phyloP scores from a whole-genome alignment of 1,139 yeast species.

The Diutina pseudorugosa region DNA sequence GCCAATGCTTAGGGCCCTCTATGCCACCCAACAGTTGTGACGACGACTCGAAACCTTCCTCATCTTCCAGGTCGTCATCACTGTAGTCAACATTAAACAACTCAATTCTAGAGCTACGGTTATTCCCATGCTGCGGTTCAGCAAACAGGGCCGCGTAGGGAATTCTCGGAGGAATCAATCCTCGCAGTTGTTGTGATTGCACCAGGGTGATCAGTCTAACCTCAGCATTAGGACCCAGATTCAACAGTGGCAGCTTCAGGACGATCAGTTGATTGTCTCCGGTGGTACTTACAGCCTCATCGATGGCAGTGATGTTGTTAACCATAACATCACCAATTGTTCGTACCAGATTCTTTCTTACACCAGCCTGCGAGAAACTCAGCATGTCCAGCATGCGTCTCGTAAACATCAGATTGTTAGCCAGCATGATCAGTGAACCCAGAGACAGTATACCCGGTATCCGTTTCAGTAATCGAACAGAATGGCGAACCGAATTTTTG shows the following conservation, averaged over 20 bases:
- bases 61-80: slow-evolving; percentile 30
- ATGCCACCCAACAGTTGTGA: slow-evolving; percentile 16
- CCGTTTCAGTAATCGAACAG: slow-evolving; percentile 44
- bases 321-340: slow-evolving; percentile 62
- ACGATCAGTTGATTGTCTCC: slow-evolving; percentile 7
- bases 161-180: background rate
- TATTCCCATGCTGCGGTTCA: slow-evolving; percentile 11
- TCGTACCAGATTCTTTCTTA: slow-evolving; percentile 9
- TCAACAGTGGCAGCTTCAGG: slow-evolving; percentile 1
- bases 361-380: background rate
- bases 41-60: slow-evolving; percentile 14
- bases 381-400: slow-evolving; percentile 4
- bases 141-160: slow-evolving; percentile 18
- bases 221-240: background rate
- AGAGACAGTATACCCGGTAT: slow-evolving; percentile 8
- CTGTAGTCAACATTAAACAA: slow-evolving; percentile 29
- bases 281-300: slow-evolving; percentile 30
- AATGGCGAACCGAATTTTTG: slow-evolving; percentile 70
- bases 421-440: background rate
- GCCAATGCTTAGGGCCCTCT: slow-evolving; percentile 49
- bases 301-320: slow-evolving; percentile 46
- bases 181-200: background rate
- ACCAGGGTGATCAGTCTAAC: slow-evolving; percentile 2
- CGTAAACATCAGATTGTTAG: background rate
- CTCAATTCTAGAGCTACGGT: slow-evolving; percentile 38